Base-by-base conservation (phyloP, 1,139 yeast genomes). In the Magnusiomyces magnusii region DNA sequence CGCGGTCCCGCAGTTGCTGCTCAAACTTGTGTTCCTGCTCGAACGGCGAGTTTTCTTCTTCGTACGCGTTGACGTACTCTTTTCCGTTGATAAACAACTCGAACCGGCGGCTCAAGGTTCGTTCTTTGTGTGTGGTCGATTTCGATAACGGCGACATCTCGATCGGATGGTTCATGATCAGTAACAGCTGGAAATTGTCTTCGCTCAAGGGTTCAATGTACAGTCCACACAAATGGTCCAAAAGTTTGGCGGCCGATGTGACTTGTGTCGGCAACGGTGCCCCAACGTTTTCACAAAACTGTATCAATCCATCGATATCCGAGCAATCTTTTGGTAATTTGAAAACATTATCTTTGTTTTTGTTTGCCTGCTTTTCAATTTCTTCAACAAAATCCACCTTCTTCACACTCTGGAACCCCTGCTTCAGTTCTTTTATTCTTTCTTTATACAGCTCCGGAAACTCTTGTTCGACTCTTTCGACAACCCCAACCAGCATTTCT, bases 1-100 rank as follows among this genome's bases (percentile, higher is more conserved):
- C 72, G 58, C 81, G 80, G 47, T 79, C 75, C 2, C 61, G 60
- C 58, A 80, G 81, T 66, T 91, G 97, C 2, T 69, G 65, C 58
- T 73, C 63, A 68, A 91, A 87, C 67, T 90, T 90, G 1, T 61
- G 61, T 2, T 73, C 69, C 69, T 93, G 99, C 50, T 75, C 77
- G 57, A 77, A 78, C 0, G 99, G 99, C 52, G 86, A 83, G 71
- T 95, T 95, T 69, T 93, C 98, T 72, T 95, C 99, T 67, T 93
- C 99, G 69, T 95, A 95, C 0, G 99, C 96, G 71, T 95, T 95
- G 47, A 86, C 87, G 65, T 86, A 86, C 71, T 95, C 99, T 64
- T 81, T 80, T 0, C 95, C 92, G 54, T 80, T 74, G 60, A 93
- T 85, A 68, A 89, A 91, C 53, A 93, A 73, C 72, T 95, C 99